A percentile compares a stretch with the other conserved stretches of the same genome.
These are phyloP conservation scores for Delphinella strobiligena DNA, from an alignment of 2,329 filamentous ascomycete genomes.

Conservation along the genomic window DNA sequence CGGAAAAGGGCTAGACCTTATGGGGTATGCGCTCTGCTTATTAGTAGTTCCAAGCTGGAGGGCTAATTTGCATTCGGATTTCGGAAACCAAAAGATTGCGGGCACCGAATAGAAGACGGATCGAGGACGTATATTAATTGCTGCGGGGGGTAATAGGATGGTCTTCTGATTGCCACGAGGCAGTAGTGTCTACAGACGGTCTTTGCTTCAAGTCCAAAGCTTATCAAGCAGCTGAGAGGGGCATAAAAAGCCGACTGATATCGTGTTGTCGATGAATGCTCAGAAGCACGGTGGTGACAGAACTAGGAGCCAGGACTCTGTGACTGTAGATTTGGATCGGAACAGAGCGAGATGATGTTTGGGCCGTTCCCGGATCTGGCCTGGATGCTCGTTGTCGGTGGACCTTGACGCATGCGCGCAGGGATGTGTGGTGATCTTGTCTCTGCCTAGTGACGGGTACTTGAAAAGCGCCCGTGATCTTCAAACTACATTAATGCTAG, in stretches of 20 bases:
- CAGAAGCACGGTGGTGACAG: neutral
- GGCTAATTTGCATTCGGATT: neutral
- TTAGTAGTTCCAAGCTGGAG: neutral
- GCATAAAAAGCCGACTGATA: slow-evolving; percentile 6
- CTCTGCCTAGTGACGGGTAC: slow-evolving; percentile 5
- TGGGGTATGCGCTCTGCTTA: neutral
- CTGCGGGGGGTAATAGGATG: slow-evolving; percentile 3
- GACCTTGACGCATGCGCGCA: slow-evolving; percentile 8
- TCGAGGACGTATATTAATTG: slow-evolving; percentile 7
- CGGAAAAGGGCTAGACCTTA: neutral
- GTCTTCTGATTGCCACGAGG: neutral
- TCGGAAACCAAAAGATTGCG: neutral
- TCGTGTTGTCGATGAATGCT: too few species aligned
- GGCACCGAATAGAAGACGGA: neutral
- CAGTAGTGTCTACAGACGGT: neutral
- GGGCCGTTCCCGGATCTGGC: slow-evolving; percentile 1
- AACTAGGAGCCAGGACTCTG: neutral
- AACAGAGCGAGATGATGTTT: neutral
- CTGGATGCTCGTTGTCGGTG: neutral
- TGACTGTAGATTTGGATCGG: neutral
- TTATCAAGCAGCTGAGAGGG: neutral
- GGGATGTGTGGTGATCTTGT: slow-evolving; percentile 7
- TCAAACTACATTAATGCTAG: slow-evolving; percentile 4
- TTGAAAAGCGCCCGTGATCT: slow-evolving; percentile 6
- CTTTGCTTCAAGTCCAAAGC: neutral